Conservation (phyloP, 305 asterid genomes). For the Plantago rigida region DNA sequence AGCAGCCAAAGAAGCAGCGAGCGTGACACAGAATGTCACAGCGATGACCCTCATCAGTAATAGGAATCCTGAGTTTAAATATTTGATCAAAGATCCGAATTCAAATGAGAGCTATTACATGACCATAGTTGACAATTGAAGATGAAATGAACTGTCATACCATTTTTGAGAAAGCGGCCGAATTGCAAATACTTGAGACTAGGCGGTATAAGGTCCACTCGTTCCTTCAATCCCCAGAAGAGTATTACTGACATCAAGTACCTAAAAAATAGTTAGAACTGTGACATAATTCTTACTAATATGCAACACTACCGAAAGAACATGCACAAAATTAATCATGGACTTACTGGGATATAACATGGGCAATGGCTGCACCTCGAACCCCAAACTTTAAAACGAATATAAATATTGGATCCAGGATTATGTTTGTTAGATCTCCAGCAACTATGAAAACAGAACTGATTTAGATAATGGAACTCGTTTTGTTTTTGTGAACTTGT, state of each 20-base stretch:
- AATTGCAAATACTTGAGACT: slow-evolving; percentile 47
- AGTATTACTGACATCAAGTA: slow-evolving; percentile 60
- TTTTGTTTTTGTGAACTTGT: neutral
- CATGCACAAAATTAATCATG: neutral
- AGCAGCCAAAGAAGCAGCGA: slow-evolving; percentile 81
- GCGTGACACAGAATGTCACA: slow-evolving; percentile 71
- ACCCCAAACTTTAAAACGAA: slow-evolving; percentile 49
- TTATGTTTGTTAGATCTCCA: slow-evolving; percentile 58
- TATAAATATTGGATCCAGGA: slow-evolving; percentile 64
- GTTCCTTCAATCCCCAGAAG: slow-evolving; percentile 45
- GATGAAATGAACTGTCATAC: slow-evolving; percentile 27
- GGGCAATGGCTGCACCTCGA: slow-evolving; percentile 64
- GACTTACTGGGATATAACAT: slow-evolving; percentile 69
- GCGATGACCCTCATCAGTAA: slow-evolving; percentile 69
- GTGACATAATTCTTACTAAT: slow-evolving; percentile 5
- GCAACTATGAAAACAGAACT: slow-evolving; percentile 33
- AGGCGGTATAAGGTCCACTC: slow-evolving; percentile 60
- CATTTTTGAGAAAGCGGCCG: slow-evolving; percentile 63
- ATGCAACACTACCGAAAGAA: neutral
- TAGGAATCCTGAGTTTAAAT: slow-evolving; percentile 40
- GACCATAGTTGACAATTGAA: too few species aligned
- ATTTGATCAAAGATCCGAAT: neutral
- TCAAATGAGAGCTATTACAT: neutral
- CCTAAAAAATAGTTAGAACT: slow-evolving; percentile 35
- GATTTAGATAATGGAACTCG: slow-evolving; percentile 1